A percentile compares a stretch with the other conserved stretches of the same genome.
phyloP scores from a whole-genome alignment of 2,329 filamentous ascomycete genomes.

The Claviceps africana region DNA sequence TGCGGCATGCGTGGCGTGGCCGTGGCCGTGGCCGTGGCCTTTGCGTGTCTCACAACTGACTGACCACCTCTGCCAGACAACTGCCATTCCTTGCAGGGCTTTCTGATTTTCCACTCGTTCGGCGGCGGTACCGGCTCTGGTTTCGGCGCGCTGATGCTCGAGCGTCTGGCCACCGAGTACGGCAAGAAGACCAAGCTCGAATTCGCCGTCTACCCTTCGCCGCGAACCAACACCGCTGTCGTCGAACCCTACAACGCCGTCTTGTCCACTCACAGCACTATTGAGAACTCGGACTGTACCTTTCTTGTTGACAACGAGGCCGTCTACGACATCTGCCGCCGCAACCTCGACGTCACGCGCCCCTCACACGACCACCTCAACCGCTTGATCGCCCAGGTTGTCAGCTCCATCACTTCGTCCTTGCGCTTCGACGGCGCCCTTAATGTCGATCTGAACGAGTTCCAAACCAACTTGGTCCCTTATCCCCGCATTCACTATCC shows the following conservation, averaged over 20 bases:
- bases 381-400: conserved; percentile 58
- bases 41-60: conserved; percentile 8
- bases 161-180: conserved; percentile 59
- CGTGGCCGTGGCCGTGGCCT: no score
- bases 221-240: conserved; percentile 54
- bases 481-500: conserved; percentile 65
- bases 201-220: conserved; percentile 58
- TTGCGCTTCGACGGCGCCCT: conserved; percentile 59
- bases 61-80: conserved; percentile 37
- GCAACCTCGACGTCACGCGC: conserved; percentile 55
- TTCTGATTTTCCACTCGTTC: conserved; percentile 64
- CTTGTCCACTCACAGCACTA: conserved; percentile 60
- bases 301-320: conserved; percentile 65
- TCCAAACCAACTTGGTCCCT: conserved; percentile 63
- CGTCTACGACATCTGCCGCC: conserved; percentile 62
- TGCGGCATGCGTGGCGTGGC: no score
- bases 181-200: conserved; percentile 68
- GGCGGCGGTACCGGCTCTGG: conserved; percentile 60
- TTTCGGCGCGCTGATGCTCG: conserved; percentile 57
- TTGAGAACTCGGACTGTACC: conserved; percentile 68
- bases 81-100: conserved; percentile 58
- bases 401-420: conserved; percentile 61
- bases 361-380: conserved; percentile 60
- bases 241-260: conserved; percentile 65
- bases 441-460: conserved; percentile 64